phyloP scores from a whole-genome alignment of 768 basidiomycete genomes.

The Xanthoconium stramineum region DNA sequence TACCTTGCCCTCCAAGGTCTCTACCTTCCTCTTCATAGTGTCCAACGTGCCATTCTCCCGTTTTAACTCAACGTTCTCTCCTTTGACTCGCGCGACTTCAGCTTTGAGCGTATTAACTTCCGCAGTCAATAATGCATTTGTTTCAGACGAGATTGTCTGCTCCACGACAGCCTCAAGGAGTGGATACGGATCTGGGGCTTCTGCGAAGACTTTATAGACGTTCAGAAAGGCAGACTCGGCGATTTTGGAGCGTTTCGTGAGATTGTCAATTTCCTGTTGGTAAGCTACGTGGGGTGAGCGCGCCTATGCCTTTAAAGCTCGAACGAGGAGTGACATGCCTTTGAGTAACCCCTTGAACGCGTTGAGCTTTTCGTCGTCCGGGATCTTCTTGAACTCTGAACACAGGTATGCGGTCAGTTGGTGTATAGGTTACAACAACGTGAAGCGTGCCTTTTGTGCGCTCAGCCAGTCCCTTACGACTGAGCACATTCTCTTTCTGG shows the following conservation, averaged over 20 bases:
- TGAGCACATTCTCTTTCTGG: slow-evolving; percentile 95
- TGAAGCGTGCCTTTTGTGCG: slow-evolving; percentile 76
- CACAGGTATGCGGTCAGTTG: background rate
- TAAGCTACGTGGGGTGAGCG: slow-evolving; percentile 55
- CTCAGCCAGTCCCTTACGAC: slow-evolving; percentile 91
- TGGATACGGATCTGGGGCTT: slow-evolving; percentile 97
- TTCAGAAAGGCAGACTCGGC: slow-evolving; percentile 97
- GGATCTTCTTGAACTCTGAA: slow-evolving; percentile 92
- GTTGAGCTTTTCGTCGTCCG: slow-evolving; percentile 83
- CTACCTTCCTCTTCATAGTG: slow-evolving; percentile 68
- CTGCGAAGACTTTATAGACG: slow-evolving; percentile 93
- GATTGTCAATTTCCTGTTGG: slow-evolving; percentile 92
- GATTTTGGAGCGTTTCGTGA: slow-evolving; percentile 88
- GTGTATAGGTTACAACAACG: no score
- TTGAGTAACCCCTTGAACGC: slow-evolving; percentile 91
- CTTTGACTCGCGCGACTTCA: slow-evolving; percentile 68
- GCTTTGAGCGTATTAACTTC: slow-evolving; percentile 75
- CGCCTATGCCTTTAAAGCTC: no score
- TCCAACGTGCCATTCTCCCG: slow-evolving; percentile 67
- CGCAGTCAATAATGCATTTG: slow-evolving; percentile 34
- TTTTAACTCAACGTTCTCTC: slow-evolving; percentile 81
- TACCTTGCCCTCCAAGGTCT: slow-evolving; percentile 83
- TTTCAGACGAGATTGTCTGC: slow-evolving; percentile 78
- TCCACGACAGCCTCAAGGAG: slow-evolving; percentile 94
- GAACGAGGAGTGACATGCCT: slow-evolving; percentile 42